phyloP scores from a whole-genome alignment of 306 rosid species.

The Rosa lucieae region DNA sequence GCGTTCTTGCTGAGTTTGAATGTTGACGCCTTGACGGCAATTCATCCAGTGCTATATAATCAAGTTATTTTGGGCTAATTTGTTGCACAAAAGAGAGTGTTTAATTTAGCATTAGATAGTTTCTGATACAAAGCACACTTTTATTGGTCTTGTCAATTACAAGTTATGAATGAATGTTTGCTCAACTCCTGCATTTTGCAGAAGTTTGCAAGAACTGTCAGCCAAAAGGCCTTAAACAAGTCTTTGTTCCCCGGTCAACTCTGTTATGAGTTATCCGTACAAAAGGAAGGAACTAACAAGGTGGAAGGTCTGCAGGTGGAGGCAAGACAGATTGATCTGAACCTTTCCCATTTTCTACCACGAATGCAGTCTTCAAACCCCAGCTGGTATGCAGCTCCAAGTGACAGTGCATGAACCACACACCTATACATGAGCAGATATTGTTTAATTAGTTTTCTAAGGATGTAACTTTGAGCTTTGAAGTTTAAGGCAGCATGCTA shows the following conservation, averaged over 20 bases:
- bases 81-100: background rate
- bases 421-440: slow-evolving; percentile 3
- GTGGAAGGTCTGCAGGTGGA: slow-evolving; percentile 24
- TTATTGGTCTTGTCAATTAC: background rate
- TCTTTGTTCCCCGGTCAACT: background rate
- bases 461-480: background rate
- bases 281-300: background rate
- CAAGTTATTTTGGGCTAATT: background rate
- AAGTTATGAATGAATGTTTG: background rate
- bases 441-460: background rate
- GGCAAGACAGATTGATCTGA: slow-evolving; percentile 10
- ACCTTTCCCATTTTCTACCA: slow-evolving; percentile 23
- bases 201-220: background rate
- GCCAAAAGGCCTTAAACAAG: background rate
- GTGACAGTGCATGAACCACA: slow-evolving; percentile 32
- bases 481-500: background rate
- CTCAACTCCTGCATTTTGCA: background rate
- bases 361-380: slow-evolving; percentile 26
- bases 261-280: background rate
- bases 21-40: background rate
- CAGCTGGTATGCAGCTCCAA: slow-evolving; percentile 22
- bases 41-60: background rate
- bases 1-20: background rate
- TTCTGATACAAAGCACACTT: background rate
- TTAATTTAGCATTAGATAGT: background rate